A percentile compares a stretch with the other conserved stretches of the same genome.
These are phyloP conservation scores for Sanghuangporus weigelae DNA, from an alignment of 1,284 basidiomycete species.

Conservation along the genomic window DNA sequence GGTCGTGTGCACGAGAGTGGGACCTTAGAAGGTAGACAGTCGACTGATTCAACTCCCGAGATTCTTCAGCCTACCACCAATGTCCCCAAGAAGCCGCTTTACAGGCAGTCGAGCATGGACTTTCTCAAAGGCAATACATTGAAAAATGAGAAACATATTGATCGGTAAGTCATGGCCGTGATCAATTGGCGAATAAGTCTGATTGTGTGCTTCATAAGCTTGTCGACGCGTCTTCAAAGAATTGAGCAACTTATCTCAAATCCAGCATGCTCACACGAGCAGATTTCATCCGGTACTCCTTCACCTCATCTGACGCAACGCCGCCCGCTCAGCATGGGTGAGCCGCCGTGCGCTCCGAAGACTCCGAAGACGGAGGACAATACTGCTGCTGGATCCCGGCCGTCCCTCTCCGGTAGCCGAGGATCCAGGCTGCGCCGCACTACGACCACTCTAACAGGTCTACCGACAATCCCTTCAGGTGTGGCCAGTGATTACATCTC, in stretches of 20 bases:
- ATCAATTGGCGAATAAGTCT: not conserved
- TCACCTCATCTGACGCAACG: slow-evolving; percentile 12
- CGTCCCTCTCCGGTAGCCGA: slow-evolving; percentile 8
- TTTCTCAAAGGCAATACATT: slow-evolving; percentile 56
- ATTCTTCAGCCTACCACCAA: slow-evolving; percentile 40
- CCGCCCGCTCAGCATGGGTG: slow-evolving; percentile 5
- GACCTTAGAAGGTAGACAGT: slow-evolving; percentile 31
- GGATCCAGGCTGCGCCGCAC: slow-evolving; percentile 17
- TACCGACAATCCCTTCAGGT: slow-evolving; percentile 16
- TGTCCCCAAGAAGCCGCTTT: slow-evolving; percentile 51
- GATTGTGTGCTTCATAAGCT: slow-evolving; percentile 33
- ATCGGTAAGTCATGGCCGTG: slow-evolving; percentile 42
- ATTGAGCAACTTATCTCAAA: slow-evolving; percentile 51
- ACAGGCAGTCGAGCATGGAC: slow-evolving; percentile 81
- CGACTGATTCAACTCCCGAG: slow-evolving; percentile 26
- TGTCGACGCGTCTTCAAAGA: slow-evolving; percentile 64
- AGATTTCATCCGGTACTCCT: slow-evolving; percentile 32
- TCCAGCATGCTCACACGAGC: slow-evolving; percentile 53
- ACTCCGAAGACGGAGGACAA: slow-evolving; percentile 5
- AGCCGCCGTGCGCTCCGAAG: slow-evolving; percentile 13
- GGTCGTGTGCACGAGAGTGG: slow-evolving; percentile 50
- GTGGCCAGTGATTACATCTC: slow-evolving; percentile 3
- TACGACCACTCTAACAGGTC: slow-evolving; percentile 11
- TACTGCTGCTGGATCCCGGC: slow-evolving; percentile 12
- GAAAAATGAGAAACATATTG: slow-evolving; percentile 51